These are phyloP conservation scores for Hansenula anomala DNA, from an alignment of 1,139 yeast species.

Conservation along the genomic window DNA sequence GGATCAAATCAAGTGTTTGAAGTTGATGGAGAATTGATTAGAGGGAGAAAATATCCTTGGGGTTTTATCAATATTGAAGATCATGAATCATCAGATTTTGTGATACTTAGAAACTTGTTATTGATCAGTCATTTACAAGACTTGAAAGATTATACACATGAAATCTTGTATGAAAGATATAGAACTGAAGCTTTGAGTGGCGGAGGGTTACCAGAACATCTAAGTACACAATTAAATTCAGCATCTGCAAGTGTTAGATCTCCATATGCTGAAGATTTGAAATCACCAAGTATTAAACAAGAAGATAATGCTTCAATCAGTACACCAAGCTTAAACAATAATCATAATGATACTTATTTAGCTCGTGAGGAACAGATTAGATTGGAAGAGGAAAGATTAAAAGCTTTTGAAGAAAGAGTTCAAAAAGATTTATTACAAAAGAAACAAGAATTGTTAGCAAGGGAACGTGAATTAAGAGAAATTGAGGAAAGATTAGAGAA, in stretches of 20 bases:
- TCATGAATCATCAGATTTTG: conserved; percentile 77
- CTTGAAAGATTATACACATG: conserved; percentile 89
- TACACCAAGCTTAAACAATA: conserved; percentile 17
- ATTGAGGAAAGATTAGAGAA: conserved; percentile 71
- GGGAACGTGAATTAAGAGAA: conserved; percentile 84
- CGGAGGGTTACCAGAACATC: conserved; percentile 29
- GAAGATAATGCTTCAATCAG: conserved; percentile 22
- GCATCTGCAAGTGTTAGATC: conserved; percentile 13
- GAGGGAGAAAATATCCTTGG: conserved; percentile 94
- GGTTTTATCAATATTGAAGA: conserved; percentile 88
- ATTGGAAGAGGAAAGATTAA: conserved; percentile 73
- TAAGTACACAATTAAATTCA: conserved; percentile 13
- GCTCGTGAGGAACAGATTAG: conserved; percentile 79
- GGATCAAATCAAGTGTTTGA: conserved; percentile 65
- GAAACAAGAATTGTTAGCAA: conserved; percentile 76
- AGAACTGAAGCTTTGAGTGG: conserved; percentile 85
- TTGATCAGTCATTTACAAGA: conserved; percentile 93
- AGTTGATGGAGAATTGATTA: conserved; percentile 54
- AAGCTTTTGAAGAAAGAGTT: conserved; percentile 79
- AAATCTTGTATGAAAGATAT: conserved; percentile 84
- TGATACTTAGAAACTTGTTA: conserved; percentile 74
- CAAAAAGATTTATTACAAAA: conserved; percentile 84
- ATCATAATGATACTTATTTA: conserved; percentile 41
- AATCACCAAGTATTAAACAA: conserved; percentile 20
- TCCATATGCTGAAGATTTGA: conserved; percentile 5